Evolutionary conservation across 2,329 filamentous ascomycete species (phyloP).

Genomic region (Colletotrichum musicola): DNA sequence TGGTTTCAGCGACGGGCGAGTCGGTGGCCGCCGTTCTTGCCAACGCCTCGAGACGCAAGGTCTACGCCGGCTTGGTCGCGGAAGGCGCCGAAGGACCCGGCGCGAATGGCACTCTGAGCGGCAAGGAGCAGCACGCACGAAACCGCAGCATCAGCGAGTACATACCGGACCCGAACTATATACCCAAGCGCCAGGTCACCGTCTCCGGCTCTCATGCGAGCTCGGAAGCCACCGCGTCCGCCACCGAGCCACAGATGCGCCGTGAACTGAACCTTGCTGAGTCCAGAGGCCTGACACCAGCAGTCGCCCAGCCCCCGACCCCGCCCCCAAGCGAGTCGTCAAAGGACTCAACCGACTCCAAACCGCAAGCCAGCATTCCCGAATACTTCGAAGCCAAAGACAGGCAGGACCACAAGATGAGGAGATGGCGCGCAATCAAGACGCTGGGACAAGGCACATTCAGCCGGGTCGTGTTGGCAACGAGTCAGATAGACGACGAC

Average conservation of each 20-base stretch:
- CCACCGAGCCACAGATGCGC: conserved; percentile 65
- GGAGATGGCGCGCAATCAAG: conserved; percentile 83
- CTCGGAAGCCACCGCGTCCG: conserved; percentile 50
- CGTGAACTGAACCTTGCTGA: conserved; percentile 86
- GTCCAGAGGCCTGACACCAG: conserved; percentile 77
- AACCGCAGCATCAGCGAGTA: conserved; percentile 94
- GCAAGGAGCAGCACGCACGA: conserved; percentile 55
- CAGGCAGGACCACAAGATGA: conserved; percentile 75
- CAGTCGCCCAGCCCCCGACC: conserved; percentile 76
- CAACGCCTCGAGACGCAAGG: conserved; percentile 68
- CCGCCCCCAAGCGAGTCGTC: conserved; percentile 85
- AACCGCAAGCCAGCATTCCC: conserved; percentile 54
- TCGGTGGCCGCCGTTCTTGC: conserved; percentile 63
- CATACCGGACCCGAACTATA: conserved; percentile 76
- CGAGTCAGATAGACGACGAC: conserved; percentile 75
- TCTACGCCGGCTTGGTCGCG: conserved; percentile 62
- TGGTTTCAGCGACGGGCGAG: conserved; percentile 65
- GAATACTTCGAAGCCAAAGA: conserved; percentile 80
- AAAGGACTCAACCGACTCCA: conserved; percentile 56
- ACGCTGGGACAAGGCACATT: conserved; percentile 94
- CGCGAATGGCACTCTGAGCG: conserved; percentile 41
- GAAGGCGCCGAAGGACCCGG: conserved; percentile 44
- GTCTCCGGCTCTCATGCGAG: conserved; percentile 73
- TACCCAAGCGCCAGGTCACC: conserved; percentile 79
- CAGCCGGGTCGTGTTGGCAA: conserved; percentile 92